Base-by-base conservation (phyloP, 2,329 filamentous ascomycete genomes). In the Sarocladium strictum region DNA sequence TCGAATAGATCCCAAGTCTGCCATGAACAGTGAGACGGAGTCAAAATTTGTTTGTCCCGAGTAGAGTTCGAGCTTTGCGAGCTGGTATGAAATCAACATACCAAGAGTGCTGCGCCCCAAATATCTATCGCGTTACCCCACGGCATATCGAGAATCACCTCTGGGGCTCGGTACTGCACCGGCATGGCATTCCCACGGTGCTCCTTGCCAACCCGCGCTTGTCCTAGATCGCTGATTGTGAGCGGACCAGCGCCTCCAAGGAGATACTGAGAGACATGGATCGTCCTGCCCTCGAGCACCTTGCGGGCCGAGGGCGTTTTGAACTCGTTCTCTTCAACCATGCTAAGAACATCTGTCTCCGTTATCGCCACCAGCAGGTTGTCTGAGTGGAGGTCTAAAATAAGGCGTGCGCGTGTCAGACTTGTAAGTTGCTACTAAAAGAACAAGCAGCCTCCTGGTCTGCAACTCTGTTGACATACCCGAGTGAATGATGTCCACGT, bases 71-170 rank as follows among this genome's bases (percentile, higher is more conserved):
- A 23, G 23, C 17, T 23, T 21, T 10, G 17, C 17, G 37, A 26
- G 23, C 19, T 11, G 11, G 37, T 2, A 37, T 17, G 33, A 29
- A 6, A 33, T 5, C 38, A 19, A 37, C 58, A 57, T 59, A 71
- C 69, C 59, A 71, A 49, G 12, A 71, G 59, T 33, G 65, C 69
- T 1, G 65, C 55, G 29, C 65, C 69, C 70, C 69, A 73, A 17
- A 65, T 59, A 59, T 73, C 69, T 17, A 71, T 64, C 14, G 58
- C 37, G 35, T 60, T 58, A 10, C 64, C 63, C 68, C 69, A 72
- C 0, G 58, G 54, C 62, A 70, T 70, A 23, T 62, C 60, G 15
- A 72, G 62, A 58, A 72, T 66, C 6, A 73, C 64, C 55, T 72
- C 70, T 0, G 69, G 69, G 21, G 69, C 64, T n/a, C 67, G 63